Percentiles rank a stretch among this genome's conserved stretches.
Evolutionary conservation across 805 yeast species (phyloP).

Genomic region (Kodamaea hsintzibuensis): DNA sequence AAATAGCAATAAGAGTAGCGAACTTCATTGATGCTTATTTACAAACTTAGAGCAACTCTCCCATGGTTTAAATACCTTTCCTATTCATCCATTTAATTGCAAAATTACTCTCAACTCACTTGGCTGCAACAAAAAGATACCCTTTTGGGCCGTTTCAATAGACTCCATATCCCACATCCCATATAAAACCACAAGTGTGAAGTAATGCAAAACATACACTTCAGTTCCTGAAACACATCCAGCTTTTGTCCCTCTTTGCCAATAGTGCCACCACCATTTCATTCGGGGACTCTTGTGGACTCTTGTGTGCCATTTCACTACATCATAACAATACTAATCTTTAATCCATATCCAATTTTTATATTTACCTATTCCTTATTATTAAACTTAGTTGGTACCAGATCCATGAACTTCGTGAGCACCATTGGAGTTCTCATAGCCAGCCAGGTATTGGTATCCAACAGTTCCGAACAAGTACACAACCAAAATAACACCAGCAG

Average conservation of each 20-base stretch:
- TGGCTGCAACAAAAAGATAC: slow-evolving; percentile 1
- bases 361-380: neutral
- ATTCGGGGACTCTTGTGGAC: no score
- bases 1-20: neutral
- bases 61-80: neutral
- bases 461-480: slow-evolving; percentile 15
- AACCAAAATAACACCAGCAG: slow-evolving; percentile 11
- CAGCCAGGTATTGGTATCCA: slow-evolving; percentile 12
- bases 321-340: neutral
- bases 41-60: neutral
- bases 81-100: neutral
- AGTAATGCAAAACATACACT: neutral
- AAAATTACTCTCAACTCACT: neutral
- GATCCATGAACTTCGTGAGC: slow-evolving; percentile 1
- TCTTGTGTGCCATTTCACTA: no score
- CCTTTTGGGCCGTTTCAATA: slow-evolving; percentile 1
- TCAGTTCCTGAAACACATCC: neutral
- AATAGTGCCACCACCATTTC: no score
- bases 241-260: no score
- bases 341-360: neutral
- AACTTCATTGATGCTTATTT: neutral
- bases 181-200: neutral
- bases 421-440: neutral
- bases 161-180: neutral
- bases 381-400: neutral